Percentiles rank a stretch among this genome's conserved stretches.
Conservation (phyloP, 805 yeast species). For the Saccharomycopsis babjevae region DNA sequence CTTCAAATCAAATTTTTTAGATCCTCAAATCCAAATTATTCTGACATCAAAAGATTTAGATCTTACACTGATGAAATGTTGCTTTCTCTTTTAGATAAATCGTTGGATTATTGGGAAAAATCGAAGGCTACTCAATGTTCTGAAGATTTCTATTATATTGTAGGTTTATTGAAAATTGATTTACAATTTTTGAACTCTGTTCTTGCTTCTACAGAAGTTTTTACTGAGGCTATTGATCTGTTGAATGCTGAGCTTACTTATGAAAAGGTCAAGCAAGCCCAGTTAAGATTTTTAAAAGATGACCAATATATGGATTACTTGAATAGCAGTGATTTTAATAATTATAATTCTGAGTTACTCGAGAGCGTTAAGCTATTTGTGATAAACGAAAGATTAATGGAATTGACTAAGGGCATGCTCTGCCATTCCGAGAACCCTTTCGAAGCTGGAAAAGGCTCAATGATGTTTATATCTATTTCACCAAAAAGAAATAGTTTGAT, state of each 20-base stretch:
- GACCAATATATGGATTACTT: constrained; percentile 12
- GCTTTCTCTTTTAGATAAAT: constrained; percentile 2
- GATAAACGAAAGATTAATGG: constrained; percentile 12
- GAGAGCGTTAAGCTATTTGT: constrained; percentile 12
- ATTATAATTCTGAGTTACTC: constrained; percentile 4
- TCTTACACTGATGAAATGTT: constrained; percentile 10
- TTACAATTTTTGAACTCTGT: constrained; percentile 10
- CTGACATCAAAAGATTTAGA: background rate
- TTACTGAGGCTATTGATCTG: background rate
- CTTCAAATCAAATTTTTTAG: constrained; percentile 6
- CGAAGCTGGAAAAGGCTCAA: background rate
- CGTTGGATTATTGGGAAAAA: constrained; percentile 13
- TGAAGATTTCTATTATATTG: constrained; percentile 9
- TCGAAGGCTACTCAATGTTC: constrained; percentile 6
- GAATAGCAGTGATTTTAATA: constrained; percentile 4
- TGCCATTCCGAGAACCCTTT: constrained; percentile 11
- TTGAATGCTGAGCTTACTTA: constrained; percentile 5
- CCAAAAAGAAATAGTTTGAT: constrained; percentile 2
- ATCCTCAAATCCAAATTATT: constrained; percentile 10
- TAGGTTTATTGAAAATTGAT: constrained; percentile 15
- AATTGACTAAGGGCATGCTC: constrained; percentile 12
- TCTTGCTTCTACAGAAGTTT: background rate
- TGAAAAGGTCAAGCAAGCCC: constrained; percentile 11
- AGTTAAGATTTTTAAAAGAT: constrained; percentile 12
- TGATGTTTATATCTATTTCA: background rate